Conservation (phyloP, 345 rosid species). For the Gossypium rotundifolium region DNA sequence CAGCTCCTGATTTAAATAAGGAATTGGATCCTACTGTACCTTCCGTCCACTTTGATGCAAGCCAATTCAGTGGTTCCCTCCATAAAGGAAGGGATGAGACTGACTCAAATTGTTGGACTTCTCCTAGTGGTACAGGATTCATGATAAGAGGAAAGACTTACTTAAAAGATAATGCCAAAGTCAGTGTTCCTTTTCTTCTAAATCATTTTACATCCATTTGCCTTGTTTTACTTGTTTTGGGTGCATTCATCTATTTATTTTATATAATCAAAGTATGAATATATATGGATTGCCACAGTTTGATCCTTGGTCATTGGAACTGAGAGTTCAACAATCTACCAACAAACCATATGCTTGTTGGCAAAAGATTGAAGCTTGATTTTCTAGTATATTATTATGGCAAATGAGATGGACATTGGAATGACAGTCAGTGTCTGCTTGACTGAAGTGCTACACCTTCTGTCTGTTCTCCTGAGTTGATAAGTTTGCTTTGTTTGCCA, state of each 20-base stretch:
- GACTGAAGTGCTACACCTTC: neutral
- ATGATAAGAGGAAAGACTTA: conserved; percentile 93
- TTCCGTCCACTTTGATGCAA: conserved; percentile 45
- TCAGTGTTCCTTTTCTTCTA: conserved; percentile 22
- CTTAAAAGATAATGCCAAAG: conserved; percentile 81
- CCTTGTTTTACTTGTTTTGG: neutral
- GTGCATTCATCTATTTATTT: neutral
- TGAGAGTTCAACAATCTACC: neutral
- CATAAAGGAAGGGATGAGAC: conserved; percentile 48
- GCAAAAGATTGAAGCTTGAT: neutral
- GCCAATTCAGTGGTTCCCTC: conserved; percentile 61
- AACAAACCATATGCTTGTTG: neutral
- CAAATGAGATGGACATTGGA: neutral
- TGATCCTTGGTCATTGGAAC: neutral
- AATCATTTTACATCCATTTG: neutral
- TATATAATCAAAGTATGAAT: neutral
- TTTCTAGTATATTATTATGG: neutral
- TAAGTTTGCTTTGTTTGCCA: neutral
- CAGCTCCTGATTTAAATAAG: conserved; percentile 54
- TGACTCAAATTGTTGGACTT: conserved; percentile 84
- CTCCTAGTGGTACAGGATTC: conserved; percentile 85
- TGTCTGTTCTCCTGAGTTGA: neutral
- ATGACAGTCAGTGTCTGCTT: neutral
- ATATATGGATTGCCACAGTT: neutral
- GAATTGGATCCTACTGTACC: conserved; percentile 51